These are phyloP conservation scores for Amborella trichopoda DNA, from an alignment of 164 flowering plant species.

Conservation along the genomic window DNA sequence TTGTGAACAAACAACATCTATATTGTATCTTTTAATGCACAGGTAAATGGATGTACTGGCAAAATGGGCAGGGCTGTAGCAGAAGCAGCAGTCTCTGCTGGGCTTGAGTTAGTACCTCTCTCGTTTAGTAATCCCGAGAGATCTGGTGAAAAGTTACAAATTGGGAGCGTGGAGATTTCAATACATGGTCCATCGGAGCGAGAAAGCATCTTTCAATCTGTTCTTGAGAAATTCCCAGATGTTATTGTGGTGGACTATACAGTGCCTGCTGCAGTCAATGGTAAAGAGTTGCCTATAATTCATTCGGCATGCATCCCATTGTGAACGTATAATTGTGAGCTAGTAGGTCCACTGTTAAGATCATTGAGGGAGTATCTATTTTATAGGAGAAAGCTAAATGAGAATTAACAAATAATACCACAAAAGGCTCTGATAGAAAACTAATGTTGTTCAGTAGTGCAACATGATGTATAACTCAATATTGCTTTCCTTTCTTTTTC, in stretches of 20 bases:
- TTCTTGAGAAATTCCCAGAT: conserved; percentile 43
- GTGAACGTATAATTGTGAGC: no score
- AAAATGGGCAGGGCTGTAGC: conserved; percentile 93
- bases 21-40: no score
- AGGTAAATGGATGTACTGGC: conserved; percentile 89
- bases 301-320: no score
- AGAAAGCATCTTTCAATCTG: conserved; percentile 51
- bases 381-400: no score
- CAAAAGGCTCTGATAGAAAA: no score
- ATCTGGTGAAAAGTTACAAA: conserved; percentile 36
- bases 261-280: conserved; percentile 80
- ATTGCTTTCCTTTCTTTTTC: no score
- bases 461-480: no score
- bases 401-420: no score
- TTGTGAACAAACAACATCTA: no score
- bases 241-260: conserved; percentile 83
- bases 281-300: conserved; percentile 27
- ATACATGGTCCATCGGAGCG: conserved; percentile 58
- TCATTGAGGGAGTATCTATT: no score
- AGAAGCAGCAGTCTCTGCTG: conserved; percentile 78
- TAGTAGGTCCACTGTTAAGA: no score
- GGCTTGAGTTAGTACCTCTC: conserved; percentile 55
- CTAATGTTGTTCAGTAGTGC: no score
- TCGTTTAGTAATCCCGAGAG: conserved; percentile 55
- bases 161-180: conserved; percentile 51